Percentiles rank a stretch among this genome's conserved stretches.
Evolutionary conservation across 2,329 filamentous ascomycete genomes (phyloP).

Genomic region (Xylaria arbuscula): DNA sequence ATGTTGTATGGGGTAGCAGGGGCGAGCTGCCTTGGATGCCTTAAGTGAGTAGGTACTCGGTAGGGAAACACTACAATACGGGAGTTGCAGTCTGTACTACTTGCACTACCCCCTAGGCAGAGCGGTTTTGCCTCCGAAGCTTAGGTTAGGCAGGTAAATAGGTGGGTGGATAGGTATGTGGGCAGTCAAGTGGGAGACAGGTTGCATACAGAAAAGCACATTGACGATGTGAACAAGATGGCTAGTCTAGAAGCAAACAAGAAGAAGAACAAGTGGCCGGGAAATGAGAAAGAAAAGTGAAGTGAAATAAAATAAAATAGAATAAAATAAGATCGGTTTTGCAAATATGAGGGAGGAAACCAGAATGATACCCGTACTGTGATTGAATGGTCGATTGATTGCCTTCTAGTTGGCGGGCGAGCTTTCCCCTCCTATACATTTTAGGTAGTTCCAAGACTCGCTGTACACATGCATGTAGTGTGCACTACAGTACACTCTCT

Average conservation of each 20-base stretch:
- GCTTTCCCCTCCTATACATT: conserved; percentile 34
- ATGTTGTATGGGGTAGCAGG: conserved; percentile 3
- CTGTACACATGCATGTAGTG: neutral
- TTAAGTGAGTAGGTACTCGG: neutral
- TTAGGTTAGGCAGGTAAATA: too few species aligned
- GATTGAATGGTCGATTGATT: conserved; percentile 28
- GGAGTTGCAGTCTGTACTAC: too few species aligned
- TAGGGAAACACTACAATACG: neutral
- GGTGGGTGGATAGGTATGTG: too few species aligned
- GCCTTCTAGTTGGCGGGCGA: conserved; percentile 34
- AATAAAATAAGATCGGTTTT: conserved; percentile 8
- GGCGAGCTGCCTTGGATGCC: neutral
- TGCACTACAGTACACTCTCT: neutral
- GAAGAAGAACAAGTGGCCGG: too few species aligned
- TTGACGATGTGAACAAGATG: neutral
- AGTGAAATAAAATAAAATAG: neutral
- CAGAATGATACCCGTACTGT: conserved; percentile 19
- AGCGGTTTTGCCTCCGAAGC: too few species aligned
- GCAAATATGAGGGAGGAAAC: conserved; percentile 21
- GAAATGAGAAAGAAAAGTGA: neutral
- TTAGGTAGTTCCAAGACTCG: too few species aligned
- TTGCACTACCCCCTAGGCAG: too few species aligned
- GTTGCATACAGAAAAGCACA: too few species aligned
- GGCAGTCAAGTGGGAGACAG: too few species aligned
- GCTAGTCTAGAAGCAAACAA: neutral